These are phyloP conservation scores for Penicillium coffeae DNA, from an alignment of 495 filamentous ascomycete species.

Conservation along the genomic window DNA sequence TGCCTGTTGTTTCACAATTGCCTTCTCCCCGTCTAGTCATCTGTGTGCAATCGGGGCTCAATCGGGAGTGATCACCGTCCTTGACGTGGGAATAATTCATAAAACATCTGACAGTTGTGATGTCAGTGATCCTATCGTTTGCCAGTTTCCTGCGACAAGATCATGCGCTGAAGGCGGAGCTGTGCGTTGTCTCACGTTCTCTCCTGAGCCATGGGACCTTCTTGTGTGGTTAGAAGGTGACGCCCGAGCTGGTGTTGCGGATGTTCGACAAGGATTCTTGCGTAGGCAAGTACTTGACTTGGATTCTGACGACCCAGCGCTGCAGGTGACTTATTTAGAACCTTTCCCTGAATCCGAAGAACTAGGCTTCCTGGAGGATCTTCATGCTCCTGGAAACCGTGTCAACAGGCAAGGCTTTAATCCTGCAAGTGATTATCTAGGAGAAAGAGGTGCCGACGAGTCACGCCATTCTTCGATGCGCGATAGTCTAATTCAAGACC, in stretches of 20 bases:
- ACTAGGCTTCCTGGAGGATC: constrained; percentile 20
- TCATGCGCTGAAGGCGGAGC: constrained; percentile 63
- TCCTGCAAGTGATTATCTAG: constrained; percentile 23
- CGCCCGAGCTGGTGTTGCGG: constrained; percentile 77
- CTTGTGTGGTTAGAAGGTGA: constrained; percentile 91
- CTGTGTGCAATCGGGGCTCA: constrained; percentile 70
- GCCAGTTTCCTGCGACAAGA: constrained; percentile 54
- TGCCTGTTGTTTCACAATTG: constrained; percentile 62
- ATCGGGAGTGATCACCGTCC: constrained; percentile 64
- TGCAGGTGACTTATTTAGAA: constrained; percentile 55
- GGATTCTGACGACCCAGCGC: constrained; percentile 49
- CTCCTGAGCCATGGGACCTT: constrained; percentile 84
- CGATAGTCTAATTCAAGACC: constrained; percentile 42
- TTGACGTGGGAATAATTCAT: constrained; percentile 54
- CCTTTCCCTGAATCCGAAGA: constrained; percentile 24
- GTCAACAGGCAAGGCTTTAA: constrained; percentile 23
- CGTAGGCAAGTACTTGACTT: constrained; percentile 71
- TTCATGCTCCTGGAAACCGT: constrained; percentile 20
- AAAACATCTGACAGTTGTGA: constrained; percentile 32
- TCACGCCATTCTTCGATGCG: constrained; percentile 29
- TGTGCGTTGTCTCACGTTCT: constrained; percentile 86
- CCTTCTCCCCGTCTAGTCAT: constrained; percentile 65
- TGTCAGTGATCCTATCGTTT: constrained; percentile 32
- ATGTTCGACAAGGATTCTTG: constrained; percentile 71
- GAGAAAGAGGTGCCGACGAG: constrained; percentile 15